Base-by-base conservation (phyloP, 805 yeast genomes). In the Cyberlindnera xylosilytica region DNA sequence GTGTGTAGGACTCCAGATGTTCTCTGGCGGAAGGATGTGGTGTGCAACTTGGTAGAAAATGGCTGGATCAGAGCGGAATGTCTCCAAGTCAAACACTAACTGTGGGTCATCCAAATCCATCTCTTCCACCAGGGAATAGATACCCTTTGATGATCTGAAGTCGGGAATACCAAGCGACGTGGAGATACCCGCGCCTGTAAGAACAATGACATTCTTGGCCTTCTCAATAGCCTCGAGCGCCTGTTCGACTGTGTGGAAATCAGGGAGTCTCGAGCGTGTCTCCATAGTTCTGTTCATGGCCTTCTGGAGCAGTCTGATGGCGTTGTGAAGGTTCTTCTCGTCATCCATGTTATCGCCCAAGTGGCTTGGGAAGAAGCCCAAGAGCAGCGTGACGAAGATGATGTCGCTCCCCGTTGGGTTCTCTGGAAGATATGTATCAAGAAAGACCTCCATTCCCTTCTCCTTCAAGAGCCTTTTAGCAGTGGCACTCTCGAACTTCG, bases 161-260 rank as follows among this genome's bases (percentile, higher is more conserved):
- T 88, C 97, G 0, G 97, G 97, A 41, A 88, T 89, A 7, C 97
- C 97, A 41, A 88, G 65, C 1, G 88, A 79, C 3, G 97, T 88
- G 27, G 95, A 85, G 41, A 89, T 87, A 19, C 97, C 97, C 0
- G 97, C 97, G 13, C 97, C 97, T 0, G 96, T 87, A 18, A 89
- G 61, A 0, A 89, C 89, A 45, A 90, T 56, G 10, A 89, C 72
- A 31, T 78, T 81, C 12, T 71, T 57, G 0, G 93, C 77, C 6
- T 64, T 65, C n/a, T 67, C 50, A 18, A 90, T 68, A 28, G 74
- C 73, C 2, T 66, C 68, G 2, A 77, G 62, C 2, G 83, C 78
- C 46, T 81, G 78, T 10, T 80, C 83, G 3, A 87, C 53, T 0
- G 83, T 76, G 40, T 69, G 63, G 50, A 84, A 77, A 40, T 69